Conservation (phyloP, 2,329 filamentous ascomycete genomes). For the Madurella mycetomatis region DNA sequence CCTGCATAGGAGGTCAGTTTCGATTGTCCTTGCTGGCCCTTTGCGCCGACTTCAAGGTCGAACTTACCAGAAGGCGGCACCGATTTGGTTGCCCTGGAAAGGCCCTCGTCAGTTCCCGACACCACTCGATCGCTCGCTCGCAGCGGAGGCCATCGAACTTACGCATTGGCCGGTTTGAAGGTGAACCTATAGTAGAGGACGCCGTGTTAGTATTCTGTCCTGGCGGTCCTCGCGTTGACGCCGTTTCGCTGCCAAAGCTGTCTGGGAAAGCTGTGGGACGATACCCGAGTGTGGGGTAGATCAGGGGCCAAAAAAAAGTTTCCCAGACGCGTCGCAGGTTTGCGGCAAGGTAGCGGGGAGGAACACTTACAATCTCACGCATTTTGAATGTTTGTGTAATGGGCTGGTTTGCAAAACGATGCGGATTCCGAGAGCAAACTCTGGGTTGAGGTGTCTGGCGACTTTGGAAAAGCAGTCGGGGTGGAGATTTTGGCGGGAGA, state of each 20-base stretch:
- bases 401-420: conserved; percentile 22
- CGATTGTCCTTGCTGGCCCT: conserved; percentile 8
- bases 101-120: conserved; percentile 36
- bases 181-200: conserved; percentile 72
- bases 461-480: conserved; percentile 17
- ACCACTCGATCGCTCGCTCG: conserved; percentile 4
- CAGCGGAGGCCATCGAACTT: conserved; percentile 36
- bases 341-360: conserved; percentile 6
- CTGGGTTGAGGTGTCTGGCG: conserved; percentile 10
- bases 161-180: conserved; percentile 99
- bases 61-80: conserved; percentile 96
- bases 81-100: conserved; percentile 96
- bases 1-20: conserved; percentile 47
- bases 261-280: conserved; percentile 7
- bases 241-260: conserved; percentile 4
- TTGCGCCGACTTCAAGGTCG: background rate
- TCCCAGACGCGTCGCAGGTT: conserved; percentile 24
- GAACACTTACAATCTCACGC: conserved; percentile 66
- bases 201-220: conserved; percentile 50
- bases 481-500: conserved; percentile 24
- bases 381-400: conserved; percentile 48
- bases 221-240: background rate
- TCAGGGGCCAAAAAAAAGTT: conserved; percentile 25
- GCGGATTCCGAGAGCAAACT: conserved; percentile 16
- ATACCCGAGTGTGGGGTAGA: conserved; percentile 27